These are phyloP conservation scores for Metschnikowia lachancei DNA, from an alignment of 805 yeast species.

Conservation along the genomic window DNA sequence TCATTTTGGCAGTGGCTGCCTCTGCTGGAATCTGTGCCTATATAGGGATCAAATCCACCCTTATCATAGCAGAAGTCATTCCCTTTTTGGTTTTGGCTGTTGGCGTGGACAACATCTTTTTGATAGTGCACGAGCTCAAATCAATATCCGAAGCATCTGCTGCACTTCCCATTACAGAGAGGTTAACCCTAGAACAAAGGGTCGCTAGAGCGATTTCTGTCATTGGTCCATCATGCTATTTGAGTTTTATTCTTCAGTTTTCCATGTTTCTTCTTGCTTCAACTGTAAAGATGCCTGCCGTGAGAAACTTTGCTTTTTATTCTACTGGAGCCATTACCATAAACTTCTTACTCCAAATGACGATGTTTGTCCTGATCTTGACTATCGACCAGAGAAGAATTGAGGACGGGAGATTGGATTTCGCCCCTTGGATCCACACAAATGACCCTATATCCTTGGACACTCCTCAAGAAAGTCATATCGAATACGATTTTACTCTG, in stretches of 20 bases:
- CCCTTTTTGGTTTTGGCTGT: slow-evolving; percentile 91
- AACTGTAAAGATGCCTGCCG: slow-evolving; percentile 92
- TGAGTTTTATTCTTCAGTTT: slow-evolving; percentile 76
- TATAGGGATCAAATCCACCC: slow-evolving; percentile 78
- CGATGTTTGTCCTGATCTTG: slow-evolving; percentile 73
- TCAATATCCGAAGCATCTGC: slow-evolving; percentile 41
- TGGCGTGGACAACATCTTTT: slow-evolving; percentile 93
- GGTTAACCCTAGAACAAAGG: slow-evolving; percentile 48
- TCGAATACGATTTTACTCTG: slow-evolving; percentile 25
- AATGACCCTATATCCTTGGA: slow-evolving; percentile 7
- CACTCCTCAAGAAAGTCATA: neutral
- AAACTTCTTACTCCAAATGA: slow-evolving; percentile 75
- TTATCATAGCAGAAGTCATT: slow-evolving; percentile 93
- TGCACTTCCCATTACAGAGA: neutral
- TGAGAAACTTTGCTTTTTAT: slow-evolving; percentile 85
- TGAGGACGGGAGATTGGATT: slow-evolving; percentile 59
- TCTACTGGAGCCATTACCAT: slow-evolving; percentile 82
- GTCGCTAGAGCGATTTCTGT: slow-evolving; percentile 63
- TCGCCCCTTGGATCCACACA: slow-evolving; percentile 53
- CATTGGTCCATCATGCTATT: slow-evolving; percentile 83
- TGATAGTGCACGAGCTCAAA: slow-evolving; percentile 77
- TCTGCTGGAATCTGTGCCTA: slow-evolving; percentile 79
- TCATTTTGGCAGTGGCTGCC: slow-evolving; percentile 72
- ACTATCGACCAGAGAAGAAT: slow-evolving; percentile 62
- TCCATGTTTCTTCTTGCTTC: slow-evolving; percentile 77